These are phyloP conservation scores for Pseudocohnilembus persalinus DNA, from an alignment of 169 alveolate genomes.

Conservation along the genomic window DNA sequence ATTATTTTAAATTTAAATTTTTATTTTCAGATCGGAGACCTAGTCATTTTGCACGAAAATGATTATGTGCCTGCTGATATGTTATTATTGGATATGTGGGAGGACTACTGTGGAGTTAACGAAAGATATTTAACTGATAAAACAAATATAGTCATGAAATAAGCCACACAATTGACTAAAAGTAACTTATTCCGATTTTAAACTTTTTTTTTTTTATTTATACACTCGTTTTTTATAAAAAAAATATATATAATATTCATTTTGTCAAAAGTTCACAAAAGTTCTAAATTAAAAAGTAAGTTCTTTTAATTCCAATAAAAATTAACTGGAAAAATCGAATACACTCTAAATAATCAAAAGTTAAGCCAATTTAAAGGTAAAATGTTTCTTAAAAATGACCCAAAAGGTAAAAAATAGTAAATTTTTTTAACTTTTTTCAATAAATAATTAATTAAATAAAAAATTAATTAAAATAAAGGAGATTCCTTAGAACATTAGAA, in stretches of 20 bases:
- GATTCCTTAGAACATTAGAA: neutral
- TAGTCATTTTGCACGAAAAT: neutral
- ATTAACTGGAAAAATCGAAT: neutral
- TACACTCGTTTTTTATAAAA: too few species aligned
- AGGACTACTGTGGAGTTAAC: neutral
- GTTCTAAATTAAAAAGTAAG: neutral
- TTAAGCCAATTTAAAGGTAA: neutral
- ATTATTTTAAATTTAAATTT: too few species aligned
- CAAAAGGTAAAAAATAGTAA: neutral
- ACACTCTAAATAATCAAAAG: neutral
- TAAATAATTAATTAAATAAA: too few species aligned
- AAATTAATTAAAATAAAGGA: neutral
- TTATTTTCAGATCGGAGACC: neutral
- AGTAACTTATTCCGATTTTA: too few species aligned
- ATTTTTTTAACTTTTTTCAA: too few species aligned
- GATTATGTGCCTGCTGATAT: neutral
- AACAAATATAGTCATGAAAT: neutral
- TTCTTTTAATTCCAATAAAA: neutral
- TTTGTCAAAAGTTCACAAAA: neutral
- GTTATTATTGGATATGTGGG: neutral
- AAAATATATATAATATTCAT: too few species aligned
- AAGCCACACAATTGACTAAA: neutral
- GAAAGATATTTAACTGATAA: neutral
- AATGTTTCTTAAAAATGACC: neutral
- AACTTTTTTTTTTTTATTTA: too few species aligned